A percentile compares a stretch with the other conserved stretches of the same genome.
Conservation (phyloP, 306 rosid genomes). For the Gleditsia sinensis region DNA sequence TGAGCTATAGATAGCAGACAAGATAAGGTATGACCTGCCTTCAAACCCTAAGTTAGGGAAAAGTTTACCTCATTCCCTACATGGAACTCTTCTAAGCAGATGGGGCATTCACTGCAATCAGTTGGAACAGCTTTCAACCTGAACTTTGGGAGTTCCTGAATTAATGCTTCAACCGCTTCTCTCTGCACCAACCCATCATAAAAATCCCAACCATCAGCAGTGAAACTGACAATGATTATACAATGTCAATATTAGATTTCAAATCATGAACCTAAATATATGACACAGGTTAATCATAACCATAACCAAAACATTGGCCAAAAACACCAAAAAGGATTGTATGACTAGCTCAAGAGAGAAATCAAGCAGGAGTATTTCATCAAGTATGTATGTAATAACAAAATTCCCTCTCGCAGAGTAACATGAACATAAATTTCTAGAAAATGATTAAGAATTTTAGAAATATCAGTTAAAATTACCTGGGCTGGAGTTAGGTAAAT, state of each 20-base stretch:
- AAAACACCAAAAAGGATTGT: neutral
- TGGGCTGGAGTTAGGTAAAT: conserved; percentile 80
- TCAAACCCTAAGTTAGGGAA: conserved; percentile 10
- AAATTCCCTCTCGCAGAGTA: neutral
- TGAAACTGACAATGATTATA: conserved; percentile 8
- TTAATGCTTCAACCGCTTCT: conserved; percentile 90
- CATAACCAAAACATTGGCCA: neutral
- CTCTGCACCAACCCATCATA: conserved; percentile 47
- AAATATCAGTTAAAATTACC: conserved; percentile 41
- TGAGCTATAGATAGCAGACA: conserved; percentile 9
- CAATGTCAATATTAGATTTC: neutral
- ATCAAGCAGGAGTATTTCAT: conserved; percentile 4
- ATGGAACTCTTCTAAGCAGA: conserved; percentile 82
- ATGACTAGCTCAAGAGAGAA: conserved; percentile 24
- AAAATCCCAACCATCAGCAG: conserved; percentile 32
- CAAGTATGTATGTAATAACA: neutral
- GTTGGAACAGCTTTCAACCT: conserved; percentile 80
- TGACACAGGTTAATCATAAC: neutral
- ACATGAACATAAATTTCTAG: neutral
- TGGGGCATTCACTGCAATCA: conserved; percentile 84
- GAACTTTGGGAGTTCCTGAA: conserved; percentile 86
- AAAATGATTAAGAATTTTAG: neutral
- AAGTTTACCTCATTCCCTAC: conserved; percentile 76
- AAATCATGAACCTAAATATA: neutral
- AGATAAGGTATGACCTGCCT: neutral